Percentiles rank a stretch among this genome's conserved stretches.
These are phyloP conservation scores for Beauveria pseudobassiana DNA, from an alignment of 2,329 filamentous ascomycete species.

Conservation along the genomic window DNA sequence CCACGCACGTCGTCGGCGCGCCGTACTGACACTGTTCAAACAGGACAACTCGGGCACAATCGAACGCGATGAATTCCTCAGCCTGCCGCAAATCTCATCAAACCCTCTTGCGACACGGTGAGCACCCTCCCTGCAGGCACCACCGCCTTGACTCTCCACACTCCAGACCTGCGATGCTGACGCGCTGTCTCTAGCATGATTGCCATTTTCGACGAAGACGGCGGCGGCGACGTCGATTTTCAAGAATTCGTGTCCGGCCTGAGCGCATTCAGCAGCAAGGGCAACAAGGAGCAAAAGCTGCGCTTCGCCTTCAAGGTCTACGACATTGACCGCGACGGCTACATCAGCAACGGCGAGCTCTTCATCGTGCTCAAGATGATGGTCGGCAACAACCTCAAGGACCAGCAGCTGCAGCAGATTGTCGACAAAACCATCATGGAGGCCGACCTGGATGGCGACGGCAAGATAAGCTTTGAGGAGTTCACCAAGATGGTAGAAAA, in stretches of 20 bases:
- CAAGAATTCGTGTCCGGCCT: conserved; percentile 96
- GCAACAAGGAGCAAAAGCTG: conserved; percentile 98
- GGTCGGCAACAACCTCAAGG: conserved; percentile 98
- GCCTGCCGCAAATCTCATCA: conserved; percentile 92
- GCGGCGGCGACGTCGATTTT: conserved; percentile 95
- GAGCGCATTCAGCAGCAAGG: conserved; percentile 92
- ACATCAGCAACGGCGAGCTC: conserved; percentile 96
- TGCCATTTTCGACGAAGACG: conserved; percentile 97
- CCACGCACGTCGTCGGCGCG: not conserved
- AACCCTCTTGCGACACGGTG: conserved; percentile 95
- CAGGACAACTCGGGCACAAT: conserved; percentile 98
- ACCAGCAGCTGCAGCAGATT: conserved; percentile 97
- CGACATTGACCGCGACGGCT: conserved; percentile 97
- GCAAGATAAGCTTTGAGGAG: conserved; percentile 98
- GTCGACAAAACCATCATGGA: conserved; percentile 99
- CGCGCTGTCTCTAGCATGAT: conserved; percentile 64
- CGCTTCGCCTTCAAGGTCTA: conserved; percentile 98
- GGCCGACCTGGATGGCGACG: conserved; percentile 89
- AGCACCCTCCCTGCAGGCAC: conserved; percentile 14
- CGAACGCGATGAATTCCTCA: conserved; percentile 96
- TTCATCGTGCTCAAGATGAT: conserved; percentile 99
- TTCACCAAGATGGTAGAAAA: conserved; percentile 99
- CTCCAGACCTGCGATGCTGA: not conserved
- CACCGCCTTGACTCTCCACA: not conserved
- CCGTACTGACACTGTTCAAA: not conserved